Evolutionary conservation across 2,329 filamentous ascomycete species (phyloP).

Genomic region (Neopestalotiopsis clavispora): DNA sequence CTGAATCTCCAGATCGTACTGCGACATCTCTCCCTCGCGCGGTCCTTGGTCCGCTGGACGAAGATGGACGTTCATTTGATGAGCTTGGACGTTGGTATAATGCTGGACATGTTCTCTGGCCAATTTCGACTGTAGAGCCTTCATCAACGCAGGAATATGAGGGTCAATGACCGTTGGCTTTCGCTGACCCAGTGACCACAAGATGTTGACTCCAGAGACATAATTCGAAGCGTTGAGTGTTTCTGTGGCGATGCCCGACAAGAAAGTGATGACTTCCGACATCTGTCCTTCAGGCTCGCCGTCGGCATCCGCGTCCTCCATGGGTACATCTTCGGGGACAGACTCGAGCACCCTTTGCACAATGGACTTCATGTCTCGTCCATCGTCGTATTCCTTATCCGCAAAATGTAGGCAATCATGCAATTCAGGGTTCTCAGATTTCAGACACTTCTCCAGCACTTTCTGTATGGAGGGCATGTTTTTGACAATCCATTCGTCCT

Average conservation of each 20-base stretch:
- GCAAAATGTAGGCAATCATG: slow-evolving; percentile 87
- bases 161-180: slow-evolving; percentile 88
- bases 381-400: slow-evolving; percentile 72
- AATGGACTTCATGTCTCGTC: slow-evolving; percentile 73
- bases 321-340: slow-evolving; percentile 77
- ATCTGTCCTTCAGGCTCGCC: slow-evolving; percentile 80
- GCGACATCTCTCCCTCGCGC: slow-evolving; percentile 63
- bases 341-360: slow-evolving; percentile 86
- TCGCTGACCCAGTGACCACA: slow-evolving; percentile 88
- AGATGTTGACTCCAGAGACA: slow-evolving; percentile 85
- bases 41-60: slow-evolving; percentile 60
- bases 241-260: slow-evolving; percentile 87
- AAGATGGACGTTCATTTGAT: slow-evolving; percentile 49
- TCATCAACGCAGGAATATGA: slow-evolving; percentile 88
- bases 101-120: slow-evolving; percentile 90
- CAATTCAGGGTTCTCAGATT: slow-evolving; percentile 87
- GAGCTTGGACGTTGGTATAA: slow-evolving; percentile 63
- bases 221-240: slow-evolving; percentile 82
- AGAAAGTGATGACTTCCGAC: slow-evolving; percentile 84
- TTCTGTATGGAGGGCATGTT: slow-evolving; percentile 82
- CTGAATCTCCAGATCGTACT: slow-evolving; percentile 85
- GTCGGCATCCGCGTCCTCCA: slow-evolving; percentile 81
- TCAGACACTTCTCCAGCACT: slow-evolving; percentile 85
- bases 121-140: slow-evolving; percentile 88
- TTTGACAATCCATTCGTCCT: slow-evolving; percentile 87